A percentile compares a stretch with the other conserved stretches of the same genome.
Conservation (phyloP, 148 eudicot genomes). For the Heliosperma pusillum region DNA sequence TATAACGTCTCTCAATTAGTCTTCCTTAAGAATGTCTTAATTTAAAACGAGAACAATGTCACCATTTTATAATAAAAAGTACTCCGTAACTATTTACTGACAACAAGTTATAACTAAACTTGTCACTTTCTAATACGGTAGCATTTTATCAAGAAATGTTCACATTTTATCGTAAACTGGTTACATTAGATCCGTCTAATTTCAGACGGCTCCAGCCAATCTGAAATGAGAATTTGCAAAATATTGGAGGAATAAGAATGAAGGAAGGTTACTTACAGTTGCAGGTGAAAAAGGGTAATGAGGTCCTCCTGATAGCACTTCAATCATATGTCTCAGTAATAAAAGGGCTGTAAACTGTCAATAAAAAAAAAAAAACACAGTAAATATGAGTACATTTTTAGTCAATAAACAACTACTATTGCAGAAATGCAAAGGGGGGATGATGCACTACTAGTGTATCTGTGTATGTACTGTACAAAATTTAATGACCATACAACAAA, state of each 20-base stretch:
- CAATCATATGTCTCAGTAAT: conserved; percentile 52
- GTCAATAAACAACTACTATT: neutral
- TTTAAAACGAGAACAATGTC: too few relatives aligned
- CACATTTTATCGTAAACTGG: too few relatives aligned
- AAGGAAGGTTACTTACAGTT: conserved; percentile 43
- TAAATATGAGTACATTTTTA: neutral
- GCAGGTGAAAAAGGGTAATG: conserved; percentile 66
- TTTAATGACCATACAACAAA: neutral
- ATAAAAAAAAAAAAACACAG: conserved; percentile 4
- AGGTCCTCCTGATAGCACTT: conserved; percentile 40
- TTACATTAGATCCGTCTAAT: too few relatives aligned
- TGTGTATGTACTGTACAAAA: neutral
- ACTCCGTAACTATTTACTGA: too few relatives aligned
- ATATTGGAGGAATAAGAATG: neutral
- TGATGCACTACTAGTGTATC: neutral
- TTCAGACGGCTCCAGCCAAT: too few relatives aligned
- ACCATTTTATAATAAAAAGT: too few relatives aligned
- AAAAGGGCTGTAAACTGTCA: conserved; percentile 61
- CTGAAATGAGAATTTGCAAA: too few relatives aligned
- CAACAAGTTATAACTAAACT: too few relatives aligned
- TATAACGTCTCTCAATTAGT: too few relatives aligned
- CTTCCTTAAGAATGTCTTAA: too few relatives aligned
- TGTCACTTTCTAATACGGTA: too few relatives aligned
- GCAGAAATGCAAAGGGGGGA: neutral
- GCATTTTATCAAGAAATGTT: too few relatives aligned